Evolutionary conservation across 2,329 filamentous ascomycete species (phyloP).

Genomic region (Elsinoe arachidis): DNA sequence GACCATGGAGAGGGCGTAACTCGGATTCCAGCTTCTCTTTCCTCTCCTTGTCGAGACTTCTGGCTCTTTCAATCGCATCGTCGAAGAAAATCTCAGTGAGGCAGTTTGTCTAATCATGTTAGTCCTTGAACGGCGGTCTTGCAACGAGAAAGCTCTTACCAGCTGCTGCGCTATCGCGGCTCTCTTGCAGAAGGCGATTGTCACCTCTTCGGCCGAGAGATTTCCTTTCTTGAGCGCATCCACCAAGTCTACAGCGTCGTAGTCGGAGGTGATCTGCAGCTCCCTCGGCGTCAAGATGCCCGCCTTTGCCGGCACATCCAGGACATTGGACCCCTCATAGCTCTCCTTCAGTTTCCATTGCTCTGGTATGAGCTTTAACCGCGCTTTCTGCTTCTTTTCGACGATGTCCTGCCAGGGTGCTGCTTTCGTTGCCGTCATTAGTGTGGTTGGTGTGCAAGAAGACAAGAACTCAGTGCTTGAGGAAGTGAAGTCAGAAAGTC

Average conservation of each 20-base stretch:
- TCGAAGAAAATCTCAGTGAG: constrained; percentile 36
- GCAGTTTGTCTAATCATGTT: constrained; percentile 19
- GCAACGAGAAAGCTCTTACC: too few species aligned
- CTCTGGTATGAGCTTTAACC: constrained; percentile 15
- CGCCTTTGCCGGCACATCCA: constrained; percentile 40
- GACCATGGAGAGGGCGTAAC: constrained; percentile 37
- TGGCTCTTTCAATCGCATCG: constrained; percentile 25
- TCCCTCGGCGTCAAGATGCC: constrained; percentile 42
- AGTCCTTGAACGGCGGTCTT: too few species aligned
- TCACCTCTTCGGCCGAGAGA: constrained; percentile 23
- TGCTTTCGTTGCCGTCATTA: neutral
- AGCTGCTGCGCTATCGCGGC: constrained; percentile 27
- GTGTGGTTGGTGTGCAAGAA: neutral
- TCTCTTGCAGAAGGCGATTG: constrained; percentile 34
- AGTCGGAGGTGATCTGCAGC: constrained; percentile 45
- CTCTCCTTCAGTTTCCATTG: constrained; percentile 14
- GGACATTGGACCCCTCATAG: constrained; percentile 25
- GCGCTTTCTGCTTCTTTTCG: constrained; percentile 15
- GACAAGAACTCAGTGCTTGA: neutral
- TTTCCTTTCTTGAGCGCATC: constrained; percentile 26
- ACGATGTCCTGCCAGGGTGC: constrained; percentile 12
- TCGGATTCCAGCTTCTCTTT: constrained; percentile 16
- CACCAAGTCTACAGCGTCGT: constrained; percentile 35
- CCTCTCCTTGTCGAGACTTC: constrained; percentile 21
- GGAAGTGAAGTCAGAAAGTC: too few species aligned